Base-by-base conservation (phyloP, 352 stramenopile genomes). In the Globisporangium nodosum region DNA sequence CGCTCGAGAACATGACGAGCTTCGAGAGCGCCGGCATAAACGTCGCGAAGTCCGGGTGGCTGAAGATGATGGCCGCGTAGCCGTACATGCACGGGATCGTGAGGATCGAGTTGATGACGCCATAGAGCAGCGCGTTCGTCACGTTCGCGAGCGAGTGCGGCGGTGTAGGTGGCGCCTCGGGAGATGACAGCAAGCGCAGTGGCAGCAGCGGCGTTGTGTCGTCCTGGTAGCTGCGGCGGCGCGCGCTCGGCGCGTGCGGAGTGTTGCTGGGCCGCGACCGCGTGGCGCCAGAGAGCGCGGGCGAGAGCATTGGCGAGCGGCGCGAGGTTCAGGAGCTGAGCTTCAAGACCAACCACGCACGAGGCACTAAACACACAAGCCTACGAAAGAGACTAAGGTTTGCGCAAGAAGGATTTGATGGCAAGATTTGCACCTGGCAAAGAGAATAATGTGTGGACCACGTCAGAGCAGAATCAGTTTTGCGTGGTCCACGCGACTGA, bases 31-130 rank as follows among this genome's bases (percentile, higher is more conserved):
- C 96, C 82, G 60, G 90, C 87, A 81, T 90, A 70, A 82, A 97
- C 52, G 52, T 81, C 60, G 72, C 71, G 37, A 96, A 92, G 75
- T 99, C 89, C 52, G 87, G 77, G 58, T 93, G 82, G 61, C 74
- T 82, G 68, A 98, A 99, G 65, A 99, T 98, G 65, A 99, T 97
- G 9, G 92, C 89, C 2, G 94, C 87, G 66, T 98, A 98, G 50
- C 94, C 96, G 62, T 97, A 98, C 66, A 98, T 92, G 70, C 79
- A 93, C 35, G 96, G 94, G 33, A 98, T 89, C 53, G 89, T 94
- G 62, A 98, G 81, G 62, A 98, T 96, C 24, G 93, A 91, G 73
- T 97, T 98, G 60, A 98, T 96, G 16, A 97, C 57, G 39, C 88
- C 87, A 58, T 96, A 97, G 54, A 96, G 65, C 43, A 92, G 58